Evolutionary conservation across 106 monocot genomes (phyloP).

Genomic region (Acanthochlamys bracteata): DNA sequence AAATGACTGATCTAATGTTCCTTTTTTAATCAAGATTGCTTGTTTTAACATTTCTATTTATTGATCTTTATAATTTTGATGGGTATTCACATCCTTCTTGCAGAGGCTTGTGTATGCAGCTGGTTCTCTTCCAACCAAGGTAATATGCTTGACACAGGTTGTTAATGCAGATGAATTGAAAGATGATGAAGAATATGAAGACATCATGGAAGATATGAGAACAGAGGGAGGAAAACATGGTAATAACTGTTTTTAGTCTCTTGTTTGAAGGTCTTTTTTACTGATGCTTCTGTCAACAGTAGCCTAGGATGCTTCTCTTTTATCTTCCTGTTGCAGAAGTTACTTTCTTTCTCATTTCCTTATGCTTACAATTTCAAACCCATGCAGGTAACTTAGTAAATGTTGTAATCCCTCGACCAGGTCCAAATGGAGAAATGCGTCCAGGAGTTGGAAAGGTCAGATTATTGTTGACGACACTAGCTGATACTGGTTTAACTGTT

Average conservation of each 20-base stretch:
- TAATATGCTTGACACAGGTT: slow-evolving; percentile 69
- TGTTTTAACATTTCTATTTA: background rate
- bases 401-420: slow-evolving; percentile 74
- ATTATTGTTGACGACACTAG: background rate
- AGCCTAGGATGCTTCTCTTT: background rate
- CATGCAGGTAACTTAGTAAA: slow-evolving; percentile 72
- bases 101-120: slow-evolving; percentile 61
- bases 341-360: background rate
- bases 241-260: slow-evolving; percentile 6
- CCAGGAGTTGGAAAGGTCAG: slow-evolving; percentile 86
- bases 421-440: slow-evolving; percentile 34
- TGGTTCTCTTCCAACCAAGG: slow-evolving; percentile 66
- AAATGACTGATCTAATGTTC: too few relatives aligned
- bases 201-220: slow-evolving; percentile 92
- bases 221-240: slow-evolving; percentile 82
- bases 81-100: background rate
- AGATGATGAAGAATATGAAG: slow-evolving; percentile 84
- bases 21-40: too few relatives aligned
- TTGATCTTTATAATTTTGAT: slow-evolving; percentile 1
- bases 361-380: background rate
- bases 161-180: slow-evolving; percentile 57
- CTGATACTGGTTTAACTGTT: background rate
- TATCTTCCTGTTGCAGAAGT: background rate
- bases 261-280: background rate
- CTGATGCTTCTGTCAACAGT: background rate